These are phyloP conservation scores for Fusarium transvaalense DNA, from an alignment of 2,329 filamentous ascomycete species.

Conservation along the genomic window DNA sequence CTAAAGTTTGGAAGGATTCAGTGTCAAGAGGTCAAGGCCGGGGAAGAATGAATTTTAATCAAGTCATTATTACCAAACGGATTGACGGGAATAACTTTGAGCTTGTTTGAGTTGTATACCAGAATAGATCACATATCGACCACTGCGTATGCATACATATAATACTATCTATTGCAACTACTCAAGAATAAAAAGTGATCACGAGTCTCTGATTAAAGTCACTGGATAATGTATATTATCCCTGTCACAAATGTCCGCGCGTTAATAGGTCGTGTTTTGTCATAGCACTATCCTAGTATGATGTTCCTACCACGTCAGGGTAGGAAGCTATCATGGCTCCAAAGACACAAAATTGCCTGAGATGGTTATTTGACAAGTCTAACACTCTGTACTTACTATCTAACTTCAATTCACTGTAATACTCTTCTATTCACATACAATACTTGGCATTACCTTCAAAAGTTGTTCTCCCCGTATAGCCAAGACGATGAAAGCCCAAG, in stretches of 20 bases:
- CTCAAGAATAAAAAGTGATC: neutral
- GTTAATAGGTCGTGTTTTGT: neutral
- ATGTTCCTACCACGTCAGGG: neutral
- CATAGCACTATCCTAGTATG: neutral
- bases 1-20: neutral
- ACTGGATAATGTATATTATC: neutral
- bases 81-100: neutral
- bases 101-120: neutral
- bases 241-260: neutral
- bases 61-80: neutral
- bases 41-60: neutral
- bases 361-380: neutral
- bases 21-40: neutral
- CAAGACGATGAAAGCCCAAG: constrained; percentile 1
- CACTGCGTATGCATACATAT: too few relatives aligned
- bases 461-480: constrained; percentile 17
- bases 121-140: too few relatives aligned
- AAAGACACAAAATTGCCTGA: neutral
- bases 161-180: neutral
- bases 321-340: neutral
- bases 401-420: neutral
- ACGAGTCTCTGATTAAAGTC: neutral
- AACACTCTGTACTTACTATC: neutral
- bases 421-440: neutral
- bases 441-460: neutral